Evolutionary conservation across 345 rosid genomes (phyloP), one percentile per base, ranked within the genome.

Genomic region (Camelina neglecta): DNA sequence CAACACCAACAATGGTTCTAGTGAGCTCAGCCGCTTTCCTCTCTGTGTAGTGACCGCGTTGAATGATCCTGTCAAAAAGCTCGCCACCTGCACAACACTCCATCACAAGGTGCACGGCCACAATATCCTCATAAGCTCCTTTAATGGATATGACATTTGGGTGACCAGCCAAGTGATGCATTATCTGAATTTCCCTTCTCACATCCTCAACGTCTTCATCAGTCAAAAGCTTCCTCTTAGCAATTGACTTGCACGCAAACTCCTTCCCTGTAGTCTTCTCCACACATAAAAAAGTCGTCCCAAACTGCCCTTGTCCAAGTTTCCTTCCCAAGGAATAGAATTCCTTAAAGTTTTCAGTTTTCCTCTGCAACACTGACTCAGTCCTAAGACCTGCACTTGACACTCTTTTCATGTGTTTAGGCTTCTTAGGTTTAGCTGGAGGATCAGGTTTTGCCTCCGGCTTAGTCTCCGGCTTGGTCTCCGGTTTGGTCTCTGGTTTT

Each of bases 131-230:
- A 18, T 87, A 92, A 51, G 97, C 97, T 58, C 90, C 94, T 74
- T 83, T 83, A 53, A 92, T 87, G 16, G 87, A 86, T 53, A 92
- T 83, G 18, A 92, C 97, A 80, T 92, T 92, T 0, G 87, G 90
- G 45, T 90, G 89, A 67, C 97, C 97, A 4, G 93, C 86, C 78
- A 90, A 81, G 63, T 92, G 97, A 73, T 92, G 94, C 97, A 92
- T 92, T 69, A 92, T 92, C 84, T 86, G 94, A 74, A 92, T 86
- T 63, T 92, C 97, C 33, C 97, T 85, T 74, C 94, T 82, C 36
- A 92, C 97, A 81, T 92, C 97, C 62, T 90, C 97, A 26, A 92
- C 97, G 45, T 92, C 97, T 72, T 92, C 97, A 26, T 81, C 87
- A 26, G 89, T 83, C 54, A 88, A 45, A 31, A 92, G 68, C 85